phyloP scores from a whole-genome alignment of 257 asterid species.

The Fraxinus pennsylvanica region DNA sequence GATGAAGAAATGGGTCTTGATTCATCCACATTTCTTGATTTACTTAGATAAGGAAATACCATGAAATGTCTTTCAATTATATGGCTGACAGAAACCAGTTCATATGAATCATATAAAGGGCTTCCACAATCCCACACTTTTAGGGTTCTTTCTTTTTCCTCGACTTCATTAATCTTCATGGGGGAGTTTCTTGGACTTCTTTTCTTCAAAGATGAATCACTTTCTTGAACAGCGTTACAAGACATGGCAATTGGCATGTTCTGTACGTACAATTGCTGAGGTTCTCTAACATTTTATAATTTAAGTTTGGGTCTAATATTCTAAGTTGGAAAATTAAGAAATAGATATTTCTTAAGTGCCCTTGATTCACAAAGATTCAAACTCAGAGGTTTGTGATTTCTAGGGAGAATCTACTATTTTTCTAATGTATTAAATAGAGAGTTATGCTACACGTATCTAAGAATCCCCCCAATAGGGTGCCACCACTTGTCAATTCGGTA shows the following conservation, averaged over 20 bases:
- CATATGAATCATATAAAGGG: constrained; percentile 69
- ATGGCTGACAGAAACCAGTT: constrained; percentile 55
- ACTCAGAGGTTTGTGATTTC: neutral
- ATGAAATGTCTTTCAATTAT: constrained; percentile 49
- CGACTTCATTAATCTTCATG: constrained; percentile 11
- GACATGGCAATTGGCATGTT: neutral
- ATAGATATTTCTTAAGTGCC: neutral
- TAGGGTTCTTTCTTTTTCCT: constrained; percentile 3
- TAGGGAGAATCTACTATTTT: constrained; percentile 6
- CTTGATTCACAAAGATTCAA: neutral
- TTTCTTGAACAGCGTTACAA: constrained; percentile 6
- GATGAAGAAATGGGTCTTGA: neutral
- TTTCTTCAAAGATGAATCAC: neutral
- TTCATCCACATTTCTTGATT: constrained; percentile 21
- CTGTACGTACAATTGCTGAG: neutral
- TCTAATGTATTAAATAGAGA: neutral
- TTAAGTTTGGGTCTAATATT: constrained; percentile 11
- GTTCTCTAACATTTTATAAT: neutral
- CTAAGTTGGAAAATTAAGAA: neutral
- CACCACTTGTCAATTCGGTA: too few relatives aligned
- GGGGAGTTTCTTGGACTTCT: constrained; percentile 10
- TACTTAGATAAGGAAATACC: constrained; percentile 26
- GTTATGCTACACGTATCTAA: too few relatives aligned
- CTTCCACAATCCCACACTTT: constrained; percentile 78
- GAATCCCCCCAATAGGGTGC: too few relatives aligned